Evolutionary conservation across 768 basidiomycete species (phyloP).

Genomic region (Xanthoconium purpureum): DNA sequence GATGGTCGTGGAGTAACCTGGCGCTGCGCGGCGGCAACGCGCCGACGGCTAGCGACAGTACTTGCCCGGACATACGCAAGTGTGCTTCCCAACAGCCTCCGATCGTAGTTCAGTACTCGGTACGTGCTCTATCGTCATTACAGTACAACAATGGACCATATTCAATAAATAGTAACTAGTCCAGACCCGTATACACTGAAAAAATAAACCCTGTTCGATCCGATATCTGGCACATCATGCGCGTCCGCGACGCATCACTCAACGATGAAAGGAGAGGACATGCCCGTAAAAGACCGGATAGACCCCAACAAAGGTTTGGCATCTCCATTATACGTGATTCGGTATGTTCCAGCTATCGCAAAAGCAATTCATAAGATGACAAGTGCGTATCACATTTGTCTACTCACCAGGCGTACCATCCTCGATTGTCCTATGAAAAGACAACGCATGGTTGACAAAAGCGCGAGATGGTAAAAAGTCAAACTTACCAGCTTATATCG

Average conservation of each 20-base stretch:
- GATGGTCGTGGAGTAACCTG: no score
- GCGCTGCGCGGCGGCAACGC: no score
- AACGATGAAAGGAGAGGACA: slow-evolving; percentile 62
- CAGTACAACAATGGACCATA: no score
- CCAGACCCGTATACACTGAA: no score
- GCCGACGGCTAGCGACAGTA: no score
- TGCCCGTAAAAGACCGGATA: no score
- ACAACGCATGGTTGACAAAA: not conserved
- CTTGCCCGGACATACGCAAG: no score
- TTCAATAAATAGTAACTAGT: no score
- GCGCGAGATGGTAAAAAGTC: slow-evolving; percentile 35
- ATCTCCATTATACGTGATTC: slow-evolving; percentile 70
- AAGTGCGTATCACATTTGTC: not conserved
- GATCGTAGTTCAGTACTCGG: no score
- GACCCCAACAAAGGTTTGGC: slow-evolving; percentile 65
- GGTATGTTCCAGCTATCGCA: slow-evolving; percentile 47
- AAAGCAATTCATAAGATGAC: not conserved
- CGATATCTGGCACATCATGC: not conserved
- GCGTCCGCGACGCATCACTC: slow-evolving; percentile 4
- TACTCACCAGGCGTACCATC: slow-evolving; percentile 35
- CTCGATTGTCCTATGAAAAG: slow-evolving; percentile 55
- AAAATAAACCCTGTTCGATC: no score
- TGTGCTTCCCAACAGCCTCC: no score
- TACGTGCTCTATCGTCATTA: no score
- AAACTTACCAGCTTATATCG: slow-evolving; percentile 56